Base-by-base conservation (phyloP, 1,284 basidiomycete genomes). In the Coniophora puteana region DNA sequence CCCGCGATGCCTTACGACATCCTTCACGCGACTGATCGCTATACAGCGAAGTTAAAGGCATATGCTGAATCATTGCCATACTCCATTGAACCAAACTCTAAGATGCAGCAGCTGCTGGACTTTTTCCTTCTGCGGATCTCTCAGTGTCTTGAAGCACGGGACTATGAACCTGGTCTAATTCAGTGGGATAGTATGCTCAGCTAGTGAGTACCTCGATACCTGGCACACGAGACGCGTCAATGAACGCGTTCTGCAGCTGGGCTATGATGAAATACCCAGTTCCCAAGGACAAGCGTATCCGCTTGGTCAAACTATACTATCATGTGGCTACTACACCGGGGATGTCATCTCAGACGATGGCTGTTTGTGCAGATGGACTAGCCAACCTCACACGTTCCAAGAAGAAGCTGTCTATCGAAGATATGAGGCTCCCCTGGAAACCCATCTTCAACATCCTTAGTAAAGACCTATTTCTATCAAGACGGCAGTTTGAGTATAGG, bases 351-450 rank as follows among this genome's bases (percentile, higher is more conserved):
- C 69, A 76, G 45, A 63, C 80, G 25, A 67, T 85, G 34, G 74
- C 75, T 6, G 71, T 69, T 8, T 78, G 74, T 52, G 72, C 76
- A 8, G 81, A 85, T 47, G 72, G 65, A 10, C 70, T 84, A 47
- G 71, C 71, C 47, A 62, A 59, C 41, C 63, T 79, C 32, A 74
- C 69, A 23, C 41, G 27, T 14, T 89, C 87, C 38, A 85, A 84
- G 65, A 82, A 81, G 59, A 83, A 85, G 54, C 63, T 94, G 36
- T 74, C 77, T 40, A 80, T 93, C 47, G 72, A 84, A 30, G 92
- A 96, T 59, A 68, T 97, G 62, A 76, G 90, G 45, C 74, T 97
- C 1, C 89, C 90, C 2, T 96, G 93, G 93, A 78, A 80, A 53
- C 87, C 91, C 2, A 71, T 95, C 4, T 93, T 86, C 61, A 78